Percentiles rank a stretch among this genome's conserved stretches.
phyloP scores from a whole-genome alignment of 352 stramenopile species.

The Hyaloperonospora brassicae region DNA sequence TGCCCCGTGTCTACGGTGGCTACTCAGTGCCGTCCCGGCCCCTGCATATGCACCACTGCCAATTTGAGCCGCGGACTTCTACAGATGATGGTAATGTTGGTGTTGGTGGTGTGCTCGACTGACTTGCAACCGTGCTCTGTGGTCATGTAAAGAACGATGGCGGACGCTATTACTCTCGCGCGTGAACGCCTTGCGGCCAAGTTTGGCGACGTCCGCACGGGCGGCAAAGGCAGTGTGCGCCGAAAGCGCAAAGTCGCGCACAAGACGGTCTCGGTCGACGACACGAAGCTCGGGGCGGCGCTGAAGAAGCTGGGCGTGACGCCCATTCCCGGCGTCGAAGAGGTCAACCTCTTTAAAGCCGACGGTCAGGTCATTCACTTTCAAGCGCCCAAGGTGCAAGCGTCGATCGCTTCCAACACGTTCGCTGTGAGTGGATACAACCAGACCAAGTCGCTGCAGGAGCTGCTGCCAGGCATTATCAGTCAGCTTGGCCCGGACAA shows the following conservation, averaged over 20 bases:
- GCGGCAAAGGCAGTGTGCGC: constrained; percentile 93
- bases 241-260: constrained; percentile 94
- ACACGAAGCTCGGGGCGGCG: constrained; percentile 95
- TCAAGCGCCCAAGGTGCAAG: constrained; percentile 95
- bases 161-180: constrained; percentile 85
- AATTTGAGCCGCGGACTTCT: too few species aligned
- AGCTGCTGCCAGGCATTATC: constrained; percentile 96
- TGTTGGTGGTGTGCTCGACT: neutral
- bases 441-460: constrained; percentile 96
- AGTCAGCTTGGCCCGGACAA: constrained; percentile 97
- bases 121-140: neutral
- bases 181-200: constrained; percentile 80
- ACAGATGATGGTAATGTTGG: neutral
- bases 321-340: constrained; percentile 96
- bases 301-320: constrained; percentile 98
- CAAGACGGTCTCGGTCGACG: constrained; percentile 90
- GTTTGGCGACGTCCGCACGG: constrained; percentile 89
- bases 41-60: too few species aligned
- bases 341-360: constrained; percentile 99
- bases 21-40: too few species aligned
- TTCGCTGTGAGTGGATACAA: constrained; percentile 94
- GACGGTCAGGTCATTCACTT: constrained; percentile 99
- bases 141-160: constrained; percentile 45
- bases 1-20: too few species aligned
- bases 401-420: constrained; percentile 96